Percentiles rank a stretch among this genome's conserved stretches.
Conservation (phyloP, 2,329 filamentous ascomycete species). For the Curvularia sp. region DNA sequence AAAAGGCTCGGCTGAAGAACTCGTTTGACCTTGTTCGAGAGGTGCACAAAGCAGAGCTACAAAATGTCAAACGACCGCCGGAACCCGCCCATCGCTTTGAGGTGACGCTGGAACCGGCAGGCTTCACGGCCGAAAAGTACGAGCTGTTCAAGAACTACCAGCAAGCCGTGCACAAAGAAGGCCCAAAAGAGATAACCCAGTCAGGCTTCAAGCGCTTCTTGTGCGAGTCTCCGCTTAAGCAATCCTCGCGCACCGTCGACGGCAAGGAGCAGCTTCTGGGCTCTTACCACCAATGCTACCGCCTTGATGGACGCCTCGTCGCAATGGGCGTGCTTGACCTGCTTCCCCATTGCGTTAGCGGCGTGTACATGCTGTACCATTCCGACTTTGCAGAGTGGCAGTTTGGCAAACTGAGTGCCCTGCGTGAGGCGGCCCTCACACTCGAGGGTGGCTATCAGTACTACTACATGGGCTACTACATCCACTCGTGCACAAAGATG, state of each 20-base stretch:
- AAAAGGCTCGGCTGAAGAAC: constrained; percentile 68
- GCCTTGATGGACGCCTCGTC: constrained; percentile 76
- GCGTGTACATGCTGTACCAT: constrained; percentile 84
- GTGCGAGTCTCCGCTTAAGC: constrained; percentile 71
- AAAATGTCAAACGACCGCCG: constrained; percentile 63
- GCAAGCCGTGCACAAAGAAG: constrained; percentile 73
- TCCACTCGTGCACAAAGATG: constrained; percentile 83
- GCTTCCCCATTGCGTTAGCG: constrained; percentile 77
- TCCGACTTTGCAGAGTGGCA: constrained; percentile 73
- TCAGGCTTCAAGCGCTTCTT: constrained; percentile 74
- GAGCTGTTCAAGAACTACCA: constrained; percentile 78
- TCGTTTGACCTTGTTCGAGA: constrained; percentile 72
- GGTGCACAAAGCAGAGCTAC: constrained; percentile 72
- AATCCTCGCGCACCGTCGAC: constrained; percentile 53
- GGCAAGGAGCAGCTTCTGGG: constrained; percentile 68
- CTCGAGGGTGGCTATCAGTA: constrained; percentile 72
- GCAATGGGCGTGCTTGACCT: constrained; percentile 80
- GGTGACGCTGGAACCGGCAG: constrained; percentile 73
- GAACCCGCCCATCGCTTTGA: constrained; percentile 71
- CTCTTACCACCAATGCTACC: constrained; percentile 83
- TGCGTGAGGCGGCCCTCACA: constrained; percentile 75
- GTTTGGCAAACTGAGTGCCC: constrained; percentile 77
- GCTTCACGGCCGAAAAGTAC: constrained; percentile 79
- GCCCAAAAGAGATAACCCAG: constrained; percentile 64
- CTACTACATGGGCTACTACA: constrained; percentile 88